These are phyloP conservation scores for Sphagnum tenellum DNA, from an alignment of 225 moss, liverwort and hornwort species.

Conservation along the genomic window DNA sequence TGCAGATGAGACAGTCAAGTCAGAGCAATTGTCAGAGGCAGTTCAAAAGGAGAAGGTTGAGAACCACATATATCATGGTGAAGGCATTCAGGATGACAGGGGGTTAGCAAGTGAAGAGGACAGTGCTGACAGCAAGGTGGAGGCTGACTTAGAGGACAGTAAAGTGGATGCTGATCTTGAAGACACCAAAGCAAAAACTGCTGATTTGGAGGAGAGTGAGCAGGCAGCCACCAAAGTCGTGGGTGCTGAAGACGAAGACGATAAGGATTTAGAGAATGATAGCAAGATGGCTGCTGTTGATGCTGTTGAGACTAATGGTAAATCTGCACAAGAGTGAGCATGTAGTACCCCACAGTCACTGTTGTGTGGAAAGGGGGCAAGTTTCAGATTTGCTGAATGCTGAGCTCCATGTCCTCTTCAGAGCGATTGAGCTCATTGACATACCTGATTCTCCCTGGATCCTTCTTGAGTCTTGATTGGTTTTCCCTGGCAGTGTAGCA, in stretches of 20 bases:
- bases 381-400: too few species aligned
- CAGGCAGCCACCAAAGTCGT: neutral
- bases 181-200: neutral
- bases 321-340: slow-evolving; percentile 2
- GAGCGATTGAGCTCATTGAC: too few species aligned
- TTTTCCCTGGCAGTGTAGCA: too few species aligned
- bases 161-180: neutral
- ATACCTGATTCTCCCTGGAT: too few species aligned
- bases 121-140: slow-evolving; percentile 3
- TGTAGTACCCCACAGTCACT: slow-evolving; percentile 1
- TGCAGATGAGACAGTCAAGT: slow-evolving; percentile 3
- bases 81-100: slow-evolving; percentile 4
- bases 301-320: neutral
- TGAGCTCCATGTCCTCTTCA: too few species aligned
- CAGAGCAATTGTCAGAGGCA: slow-evolving; percentile 2
- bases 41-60: neutral
- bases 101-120: slow-evolving; percentile 10
- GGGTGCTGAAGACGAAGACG: slow-evolving; percentile 3
- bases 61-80: neutral
- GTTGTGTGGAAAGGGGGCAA: neutral
- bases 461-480: too few species aligned
- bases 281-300: slow-evolving; percentile 9
- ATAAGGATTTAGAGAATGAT: slow-evolving; percentile 10
- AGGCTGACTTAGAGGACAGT: neutral
- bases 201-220: neutral